Percentiles rank a stretch among this genome's conserved stretches.
phyloP scores from a whole-genome alignment of 2,329 filamentous ascomycete genomes.

The Bretziella fagacearum region DNA sequence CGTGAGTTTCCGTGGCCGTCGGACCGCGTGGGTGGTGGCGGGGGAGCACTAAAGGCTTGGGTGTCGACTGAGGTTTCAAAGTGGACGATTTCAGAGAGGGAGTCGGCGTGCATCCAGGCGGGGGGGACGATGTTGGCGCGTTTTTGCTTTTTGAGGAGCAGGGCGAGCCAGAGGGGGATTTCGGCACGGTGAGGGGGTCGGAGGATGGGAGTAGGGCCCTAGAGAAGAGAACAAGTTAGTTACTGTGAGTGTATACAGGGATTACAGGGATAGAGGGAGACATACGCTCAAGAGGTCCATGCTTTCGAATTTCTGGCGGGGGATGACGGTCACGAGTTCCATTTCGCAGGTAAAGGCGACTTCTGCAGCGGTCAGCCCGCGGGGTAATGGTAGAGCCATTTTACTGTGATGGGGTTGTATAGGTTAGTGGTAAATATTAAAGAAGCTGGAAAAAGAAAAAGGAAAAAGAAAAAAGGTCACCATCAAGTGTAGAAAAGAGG shows the following conservation, averaged over 20 bases:
- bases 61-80: slow-evolving; percentile 60
- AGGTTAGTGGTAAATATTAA: neutral
- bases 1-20: slow-evolving; percentile 29
- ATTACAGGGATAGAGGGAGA: slow-evolving; percentile 20
- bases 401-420: neutral
- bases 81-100: slow-evolving; percentile 60
- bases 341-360: slow-evolving; percentile 93
- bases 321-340: slow-evolving; percentile 86
- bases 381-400: slow-evolving; percentile 34
- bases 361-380: slow-evolving; percentile 61
- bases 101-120: slow-evolving; percentile 66
- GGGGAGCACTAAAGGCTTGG: slow-evolving; percentile 60
- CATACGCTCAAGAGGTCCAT: slow-evolving; percentile 74
- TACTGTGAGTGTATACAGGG: slow-evolving; percentile 2
- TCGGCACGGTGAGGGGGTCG: slow-evolving; percentile 64
- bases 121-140: slow-evolving; percentile 87
- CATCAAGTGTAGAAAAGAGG: too few species aligned
- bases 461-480: too few species aligned
- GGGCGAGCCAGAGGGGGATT: slow-evolving; percentile 82
- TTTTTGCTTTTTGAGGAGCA: slow-evolving; percentile 85
- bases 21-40: slow-evolving; percentile 36
- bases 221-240: slow-evolving; percentile 17
- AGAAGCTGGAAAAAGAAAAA: neutral
- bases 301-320: slow-evolving; percentile 73
- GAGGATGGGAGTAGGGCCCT: slow-evolving; percentile 65